phyloP scores from a whole-genome alignment of 768 basidiomycete species.

The Russula brevipes region DNA sequence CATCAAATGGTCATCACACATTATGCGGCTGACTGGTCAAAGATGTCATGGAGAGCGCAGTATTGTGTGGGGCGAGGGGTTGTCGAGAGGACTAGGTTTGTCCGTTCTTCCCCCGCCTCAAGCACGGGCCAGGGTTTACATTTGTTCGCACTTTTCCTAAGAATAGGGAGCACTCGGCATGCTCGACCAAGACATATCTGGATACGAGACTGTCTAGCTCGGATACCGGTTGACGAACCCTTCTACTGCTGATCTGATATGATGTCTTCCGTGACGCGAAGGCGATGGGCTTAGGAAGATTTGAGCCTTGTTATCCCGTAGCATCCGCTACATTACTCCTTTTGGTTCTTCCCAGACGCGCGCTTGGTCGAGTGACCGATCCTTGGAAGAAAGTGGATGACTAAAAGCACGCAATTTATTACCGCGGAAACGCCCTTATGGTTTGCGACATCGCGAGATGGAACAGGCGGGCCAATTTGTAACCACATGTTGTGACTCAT shows the following conservation, averaged over 20 bases:
- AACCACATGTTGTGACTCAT: conserved; percentile 4
- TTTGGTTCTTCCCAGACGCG: conserved; percentile 1
- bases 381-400: background rate
- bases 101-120: conserved; percentile 5
- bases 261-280: conserved; percentile 12
- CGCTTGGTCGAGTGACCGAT: conserved; percentile 1
- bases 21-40: background rate
- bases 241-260: conserved; percentile 20
- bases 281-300: conserved; percentile 5
- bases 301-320: conserved; percentile 11
- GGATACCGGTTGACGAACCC: conserved; percentile 18
- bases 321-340: conserved; percentile 12
- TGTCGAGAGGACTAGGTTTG: background rate
- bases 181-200: background rate
- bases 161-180: background rate
- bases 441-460: background rate
- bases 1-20: background rate
- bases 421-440: conserved; percentile 2
- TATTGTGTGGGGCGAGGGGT: background rate
- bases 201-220: background rate
- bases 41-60: background rate
- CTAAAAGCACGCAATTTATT: background rate
- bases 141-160: background rate
- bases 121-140: background rate
- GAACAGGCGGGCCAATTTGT: background rate